These are phyloP conservation scores for Allium sativum DNA, from an alignment of 106 monocot genomes.

Conservation along the genomic window DNA sequence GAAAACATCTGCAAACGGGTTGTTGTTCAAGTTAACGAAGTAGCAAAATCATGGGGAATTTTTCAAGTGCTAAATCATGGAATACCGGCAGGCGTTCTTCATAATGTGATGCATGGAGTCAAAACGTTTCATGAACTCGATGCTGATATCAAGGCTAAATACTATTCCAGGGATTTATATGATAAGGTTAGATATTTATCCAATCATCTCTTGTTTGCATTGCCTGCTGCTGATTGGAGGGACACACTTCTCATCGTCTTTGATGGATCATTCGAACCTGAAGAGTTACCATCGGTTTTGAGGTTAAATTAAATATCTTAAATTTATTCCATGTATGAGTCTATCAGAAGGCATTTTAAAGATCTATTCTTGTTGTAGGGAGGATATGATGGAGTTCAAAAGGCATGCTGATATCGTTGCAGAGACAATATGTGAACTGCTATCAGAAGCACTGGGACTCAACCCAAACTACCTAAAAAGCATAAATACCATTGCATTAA, in stretches of 20 bases:
- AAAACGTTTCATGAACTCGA: conserved; percentile 18
- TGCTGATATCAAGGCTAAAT: conserved; percentile 3
- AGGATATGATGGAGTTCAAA: conserved; percentile 4
- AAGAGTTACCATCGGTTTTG: conserved; percentile 6
- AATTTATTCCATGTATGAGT: background rate
- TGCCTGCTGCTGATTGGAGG: conserved; percentile 12
- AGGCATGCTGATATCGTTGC: background rate
- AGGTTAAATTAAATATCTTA: background rate
- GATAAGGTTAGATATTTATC: conserved; percentile 5
- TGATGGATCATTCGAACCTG: background rate
- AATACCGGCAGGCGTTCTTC: conserved; percentile 4
- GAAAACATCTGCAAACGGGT: background rate
- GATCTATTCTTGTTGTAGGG: background rate
- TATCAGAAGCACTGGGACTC: conserved; percentile 23
- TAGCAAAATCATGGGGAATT: conserved; percentile 8
- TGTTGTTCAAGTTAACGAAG: background rate
- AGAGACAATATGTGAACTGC: background rate
- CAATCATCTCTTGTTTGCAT: conserved; percentile 8
- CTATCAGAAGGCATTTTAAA: too few species aligned
- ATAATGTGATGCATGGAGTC: conserved; percentile 11
- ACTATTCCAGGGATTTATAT: conserved; percentile 8
- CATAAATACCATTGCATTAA: conserved; percentile 29
- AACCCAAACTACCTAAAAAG: conserved; percentile 23
- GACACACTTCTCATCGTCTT: conserved; percentile 7
- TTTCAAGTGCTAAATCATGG: conserved; percentile 28